These are phyloP conservation scores for Colletotrichum neosansevieriae DNA, from an alignment of 2,329 filamentous ascomycete genomes.

Conservation along the genomic window DNA sequence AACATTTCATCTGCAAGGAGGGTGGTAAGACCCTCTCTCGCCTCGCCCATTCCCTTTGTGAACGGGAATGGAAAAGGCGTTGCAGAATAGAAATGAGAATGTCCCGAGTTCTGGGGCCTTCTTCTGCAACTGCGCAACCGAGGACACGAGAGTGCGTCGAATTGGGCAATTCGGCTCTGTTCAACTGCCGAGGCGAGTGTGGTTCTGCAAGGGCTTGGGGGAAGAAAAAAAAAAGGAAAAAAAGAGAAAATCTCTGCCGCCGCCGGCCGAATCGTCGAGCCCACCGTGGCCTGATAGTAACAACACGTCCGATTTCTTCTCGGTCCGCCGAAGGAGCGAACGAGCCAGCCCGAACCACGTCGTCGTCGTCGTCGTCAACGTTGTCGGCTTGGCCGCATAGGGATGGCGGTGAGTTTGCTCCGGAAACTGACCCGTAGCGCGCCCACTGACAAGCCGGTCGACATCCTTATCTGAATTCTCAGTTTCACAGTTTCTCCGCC, in stretches of 20 bases:
- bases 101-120: slow-evolving; percentile 9
- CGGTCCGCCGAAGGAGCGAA: slow-evolving; percentile 17
- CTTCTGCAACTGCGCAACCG: not conserved
- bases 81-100: not conserved
- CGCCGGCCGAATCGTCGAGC: too few relatives aligned
- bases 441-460: too few relatives aligned
- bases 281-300: too few relatives aligned
- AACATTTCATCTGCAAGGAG: slow-evolving; percentile 32
- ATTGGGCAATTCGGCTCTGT: not conserved
- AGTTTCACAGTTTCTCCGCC: not conserved
- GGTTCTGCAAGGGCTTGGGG: too few relatives aligned
- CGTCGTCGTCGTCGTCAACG: not conserved
- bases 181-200: slow-evolving; percentile 21
- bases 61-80: not conserved
- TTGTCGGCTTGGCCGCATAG: slow-evolving; percentile 35
- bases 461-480: not conserved
- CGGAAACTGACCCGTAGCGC: slow-evolving; percentile 30
- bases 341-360: slow-evolving; percentile 14
- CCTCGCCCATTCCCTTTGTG: too few relatives aligned
- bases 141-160: not conserved
- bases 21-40: slow-evolving; percentile 13
- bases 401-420: slow-evolving; percentile 31
- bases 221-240: too few relatives aligned
- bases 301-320: slow-evolving; percentile 26
- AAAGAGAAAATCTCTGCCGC: too few relatives aligned